Percentiles rank a stretch among this genome's conserved stretches.
These are phyloP conservation scores for Acer negundo DNA, from an alignment of 345 rosid species.

Conservation along the genomic window DNA sequence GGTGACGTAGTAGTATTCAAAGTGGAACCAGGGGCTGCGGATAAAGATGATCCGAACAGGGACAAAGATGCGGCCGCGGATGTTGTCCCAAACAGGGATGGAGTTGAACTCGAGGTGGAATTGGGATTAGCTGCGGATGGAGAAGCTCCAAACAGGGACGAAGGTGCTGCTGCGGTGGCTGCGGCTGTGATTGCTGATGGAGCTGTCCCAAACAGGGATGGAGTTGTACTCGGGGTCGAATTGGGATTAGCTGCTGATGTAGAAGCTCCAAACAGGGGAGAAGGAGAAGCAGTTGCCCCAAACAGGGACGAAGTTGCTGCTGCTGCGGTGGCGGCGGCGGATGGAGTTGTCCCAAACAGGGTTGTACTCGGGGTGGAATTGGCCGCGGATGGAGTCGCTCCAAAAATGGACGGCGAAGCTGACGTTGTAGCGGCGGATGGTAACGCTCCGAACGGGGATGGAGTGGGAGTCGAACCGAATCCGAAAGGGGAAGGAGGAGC, in stretches of 20 bases:
- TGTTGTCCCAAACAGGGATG: slow-evolving; percentile 31
- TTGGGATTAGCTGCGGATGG: slow-evolving; percentile 14
- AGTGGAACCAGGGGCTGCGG: slow-evolving; percentile 1
- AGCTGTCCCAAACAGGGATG: slow-evolving; percentile 32
- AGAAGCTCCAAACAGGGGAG: slow-evolving; percentile 34
- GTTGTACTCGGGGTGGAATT: slow-evolving; percentile 1
- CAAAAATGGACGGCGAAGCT: slow-evolving; percentile 34
- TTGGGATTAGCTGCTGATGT: slow-evolving; percentile 11
- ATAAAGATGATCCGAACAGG: slow-evolving; percentile 22
- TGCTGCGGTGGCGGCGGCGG: slow-evolving; percentile 21
- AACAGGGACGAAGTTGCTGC: slow-evolving; percentile 7
- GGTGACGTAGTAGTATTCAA: neutral
- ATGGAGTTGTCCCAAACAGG: slow-evolving; percentile 13
- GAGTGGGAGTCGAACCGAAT: slow-evolving; percentile 24
- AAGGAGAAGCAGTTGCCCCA: neutral
- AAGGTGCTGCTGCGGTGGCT: slow-evolving; percentile 10
- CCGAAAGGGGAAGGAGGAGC: slow-evolving; percentile 36
- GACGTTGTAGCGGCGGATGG: slow-evolving; percentile 29
- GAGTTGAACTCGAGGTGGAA: neutral
- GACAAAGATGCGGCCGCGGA: slow-evolving; percentile 19
- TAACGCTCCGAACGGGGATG: slow-evolving; percentile 34
- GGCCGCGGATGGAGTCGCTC: slow-evolving; percentile 21
- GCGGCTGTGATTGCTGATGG: too few species aligned
- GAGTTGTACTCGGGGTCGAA: neutral
- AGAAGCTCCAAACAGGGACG: slow-evolving; percentile 29